Percentiles rank a stretch among this genome's conserved stretches.
Evolutionary conservation across 108 stramenopile species (phyloP).

Genomic region (Cyclotella distinguenda): DNA sequence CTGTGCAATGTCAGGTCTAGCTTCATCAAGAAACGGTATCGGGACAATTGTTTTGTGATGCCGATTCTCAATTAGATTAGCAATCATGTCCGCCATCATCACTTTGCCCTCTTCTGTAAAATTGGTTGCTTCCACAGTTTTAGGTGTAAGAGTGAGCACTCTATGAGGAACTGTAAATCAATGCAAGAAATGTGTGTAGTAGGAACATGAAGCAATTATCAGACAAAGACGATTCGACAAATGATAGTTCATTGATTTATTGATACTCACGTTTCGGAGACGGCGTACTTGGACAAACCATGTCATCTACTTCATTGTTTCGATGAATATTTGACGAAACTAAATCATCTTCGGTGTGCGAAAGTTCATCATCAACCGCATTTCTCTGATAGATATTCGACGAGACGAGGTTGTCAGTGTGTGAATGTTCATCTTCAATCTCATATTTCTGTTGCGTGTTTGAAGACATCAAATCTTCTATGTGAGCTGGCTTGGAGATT

Average conservation of each 20-base stretch:
- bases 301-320: neutral
- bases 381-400: no score
- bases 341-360: neutral
- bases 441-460: neutral
- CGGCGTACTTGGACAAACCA: constrained; percentile 3
- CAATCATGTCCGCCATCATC: constrained; percentile 54
- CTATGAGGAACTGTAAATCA: constrained; percentile 13
- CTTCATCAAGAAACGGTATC: neutral
- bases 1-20: neutral
- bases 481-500: no score
- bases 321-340: no score
- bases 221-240: no score
- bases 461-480: no score
- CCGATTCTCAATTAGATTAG: constrained; percentile 32
- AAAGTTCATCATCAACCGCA: neutral
- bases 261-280: no score
- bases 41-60: constrained; percentile 19
- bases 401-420: no score
- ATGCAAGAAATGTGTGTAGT: neutral
- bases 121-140: constrained; percentile 24
- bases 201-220: neutral
- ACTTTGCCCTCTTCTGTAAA: constrained; percentile 43
- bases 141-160: constrained; percentile 35
- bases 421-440: neutral
- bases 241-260: no score